Evolutionary conservation across 176 grass and related monocot species (phyloP).

Genomic region (Ampelocalamus luodianensis): DNA sequence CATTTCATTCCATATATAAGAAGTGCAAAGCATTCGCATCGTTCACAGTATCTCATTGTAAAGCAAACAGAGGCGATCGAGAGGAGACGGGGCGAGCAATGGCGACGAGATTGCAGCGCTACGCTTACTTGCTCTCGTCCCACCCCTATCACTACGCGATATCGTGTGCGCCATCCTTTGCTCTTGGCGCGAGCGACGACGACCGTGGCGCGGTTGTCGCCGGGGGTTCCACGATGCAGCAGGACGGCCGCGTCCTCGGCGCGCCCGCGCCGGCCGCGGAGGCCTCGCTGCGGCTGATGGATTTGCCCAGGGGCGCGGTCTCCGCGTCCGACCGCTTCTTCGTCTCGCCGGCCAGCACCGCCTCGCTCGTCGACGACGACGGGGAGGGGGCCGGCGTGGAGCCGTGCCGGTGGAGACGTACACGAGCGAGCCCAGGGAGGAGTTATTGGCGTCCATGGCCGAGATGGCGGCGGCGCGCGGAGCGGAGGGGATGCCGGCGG

Average conservation of each 20-base stretch:
- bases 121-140: constrained; percentile 18
- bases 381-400: neutral
- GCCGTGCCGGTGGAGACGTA: constrained; percentile 33
- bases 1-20: neutral
- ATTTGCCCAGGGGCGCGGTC: neutral
- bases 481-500: constrained; percentile 28
- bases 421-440: constrained; percentile 34
- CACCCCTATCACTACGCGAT: constrained; percentile 44
- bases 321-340: constrained; percentile 22
- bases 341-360: constrained; percentile 26
- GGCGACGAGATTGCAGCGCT: constrained; percentile 36
- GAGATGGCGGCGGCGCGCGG: too few relatives aligned
- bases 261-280: neutral
- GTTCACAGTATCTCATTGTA: neutral
- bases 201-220: neutral
- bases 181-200: neutral
- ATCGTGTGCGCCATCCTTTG: constrained; percentile 33
- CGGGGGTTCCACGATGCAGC: neutral
- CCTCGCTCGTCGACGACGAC: constrained; percentile 2
- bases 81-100: neutral
- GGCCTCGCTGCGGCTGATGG: neutral
- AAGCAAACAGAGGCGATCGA: neutral
- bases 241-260: neutral
- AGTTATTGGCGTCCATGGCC: constrained; percentile 49
- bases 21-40: neutral